Conservation (phyloP, 2,329 filamentous ascomycete species). For the Fonsecaea pedrosoi region DNA sequence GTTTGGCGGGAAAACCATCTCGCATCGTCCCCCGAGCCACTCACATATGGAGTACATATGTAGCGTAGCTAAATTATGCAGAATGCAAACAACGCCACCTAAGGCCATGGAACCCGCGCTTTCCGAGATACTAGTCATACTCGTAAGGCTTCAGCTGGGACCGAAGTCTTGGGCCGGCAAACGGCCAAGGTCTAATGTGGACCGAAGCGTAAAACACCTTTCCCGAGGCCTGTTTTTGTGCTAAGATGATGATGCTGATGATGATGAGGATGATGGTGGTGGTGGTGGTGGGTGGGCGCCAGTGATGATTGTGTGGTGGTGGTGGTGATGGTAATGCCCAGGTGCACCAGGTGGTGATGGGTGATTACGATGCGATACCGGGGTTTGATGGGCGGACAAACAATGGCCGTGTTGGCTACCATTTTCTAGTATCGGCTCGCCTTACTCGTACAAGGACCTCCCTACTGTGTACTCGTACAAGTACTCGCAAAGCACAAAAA, state of each 20-base stretch:
- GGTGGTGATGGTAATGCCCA: too few species aligned
- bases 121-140: slow-evolving; percentile 7
- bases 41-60: too few species aligned
- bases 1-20: neutral
- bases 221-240: neutral
- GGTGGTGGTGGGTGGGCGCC: neutral
- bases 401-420: slow-evolving; percentile 14
- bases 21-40: neutral
- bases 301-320: too few species aligned
- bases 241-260: slow-evolving; percentile 3
- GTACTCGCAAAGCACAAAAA: neutral
- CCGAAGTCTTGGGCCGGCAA: neutral
- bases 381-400: neutral
- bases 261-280: neutral
- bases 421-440: slow-evolving; percentile 1
- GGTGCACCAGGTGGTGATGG: neutral
- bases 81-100: slow-evolving; percentile 6
- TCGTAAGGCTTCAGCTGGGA: slow-evolving; percentile 17
- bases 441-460: neutral
- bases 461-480: too few species aligned
- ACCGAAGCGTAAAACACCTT: neutral
- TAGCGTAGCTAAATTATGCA: slow-evolving; percentile 1
- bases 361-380: neutral
- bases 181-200: neutral
- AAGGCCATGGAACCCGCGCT: neutral